Percentiles rank a stretch among this genome's conserved stretches.
Conservation (phyloP, 2,329 filamentous ascomycete genomes). For the Pestalotiopsis sp. region DNA sequence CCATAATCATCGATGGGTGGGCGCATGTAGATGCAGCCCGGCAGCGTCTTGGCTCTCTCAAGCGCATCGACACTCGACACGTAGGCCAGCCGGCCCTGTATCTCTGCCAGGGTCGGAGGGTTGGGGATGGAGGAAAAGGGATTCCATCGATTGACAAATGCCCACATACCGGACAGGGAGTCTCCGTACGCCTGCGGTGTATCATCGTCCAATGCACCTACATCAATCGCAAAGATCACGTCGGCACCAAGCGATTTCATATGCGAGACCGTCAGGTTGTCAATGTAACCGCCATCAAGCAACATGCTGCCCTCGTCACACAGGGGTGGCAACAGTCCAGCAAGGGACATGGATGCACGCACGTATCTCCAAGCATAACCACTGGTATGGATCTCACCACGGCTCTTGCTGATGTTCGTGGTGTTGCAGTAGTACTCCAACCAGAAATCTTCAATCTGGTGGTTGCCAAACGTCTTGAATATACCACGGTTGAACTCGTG, state of each 20-base stretch:
- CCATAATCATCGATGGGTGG: slow-evolving; percentile 93
- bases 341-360: slow-evolving; percentile 93
- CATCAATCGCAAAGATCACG: slow-evolving; percentile 93
- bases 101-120: slow-evolving; percentile 91
- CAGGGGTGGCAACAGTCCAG: slow-evolving; percentile 87
- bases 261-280: slow-evolving; percentile 94
- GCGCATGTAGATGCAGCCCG: slow-evolving; percentile 94
- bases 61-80: slow-evolving; percentile 93
- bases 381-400: slow-evolving; percentile 89
- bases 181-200: slow-evolving; percentile 93
- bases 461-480: slow-evolving; percentile 96
- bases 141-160: slow-evolving; percentile 94
- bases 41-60: slow-evolving; percentile 87
- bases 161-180: slow-evolving; percentile 93
- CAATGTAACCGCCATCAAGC: slow-evolving; percentile 93
- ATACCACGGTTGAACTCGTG: slow-evolving; percentile 99
- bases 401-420: slow-evolving; percentile 95
- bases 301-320: slow-evolving; percentile 98
- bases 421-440: slow-evolving; percentile 99
- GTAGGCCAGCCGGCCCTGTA: slow-evolving; percentile 92
- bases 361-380: slow-evolving; percentile 99
- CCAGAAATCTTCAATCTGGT: slow-evolving; percentile 99
- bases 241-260: slow-evolving; percentile 96
- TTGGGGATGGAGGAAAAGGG: slow-evolving; percentile 88
- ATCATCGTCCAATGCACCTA: slow-evolving; percentile 89